Percentiles rank a stretch among this genome's conserved stretches.
phyloP scores from a whole-genome alignment of 2,329 filamentous ascomycete genomes.

The Curvularia sp. region DNA sequence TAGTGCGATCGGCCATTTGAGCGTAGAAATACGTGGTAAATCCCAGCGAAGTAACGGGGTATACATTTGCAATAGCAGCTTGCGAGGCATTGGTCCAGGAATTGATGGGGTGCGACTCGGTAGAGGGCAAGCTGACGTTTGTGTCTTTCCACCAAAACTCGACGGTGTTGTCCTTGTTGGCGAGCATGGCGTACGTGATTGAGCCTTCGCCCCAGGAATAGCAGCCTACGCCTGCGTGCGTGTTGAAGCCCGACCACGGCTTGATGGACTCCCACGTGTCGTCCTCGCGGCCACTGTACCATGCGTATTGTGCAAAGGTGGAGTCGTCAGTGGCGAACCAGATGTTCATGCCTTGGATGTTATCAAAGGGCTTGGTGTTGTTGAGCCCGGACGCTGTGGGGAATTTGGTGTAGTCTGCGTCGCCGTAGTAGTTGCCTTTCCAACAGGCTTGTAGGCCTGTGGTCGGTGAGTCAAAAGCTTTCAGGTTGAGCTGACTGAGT shows the following conservation, averaged over 20 bases:
- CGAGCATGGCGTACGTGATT: conserved; percentile 55
- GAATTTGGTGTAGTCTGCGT: conserved; percentile 50
- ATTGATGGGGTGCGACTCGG: conserved; percentile 51
- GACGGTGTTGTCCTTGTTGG: conserved; percentile 49
- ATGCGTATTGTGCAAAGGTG: conserved; percentile 53
- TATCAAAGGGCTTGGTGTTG: conserved; percentile 35
- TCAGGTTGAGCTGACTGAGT: conserved; percentile 75
- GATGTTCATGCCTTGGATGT: conserved; percentile 53
- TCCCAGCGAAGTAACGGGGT: conserved; percentile 52
- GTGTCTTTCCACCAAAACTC: conserved; percentile 57
- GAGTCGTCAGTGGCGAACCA: conserved; percentile 54
- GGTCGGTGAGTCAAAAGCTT: conserved; percentile 89
- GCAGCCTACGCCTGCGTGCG: conserved; percentile 55
- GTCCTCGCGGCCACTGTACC: conserved; percentile 49
- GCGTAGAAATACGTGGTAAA: conserved; percentile 56
- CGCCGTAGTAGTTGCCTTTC: conserved; percentile 70
- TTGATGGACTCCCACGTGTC: conserved; percentile 49
- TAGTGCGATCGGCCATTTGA: conserved; percentile 46
- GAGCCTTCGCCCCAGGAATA: conserved; percentile 53
- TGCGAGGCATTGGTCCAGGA: conserved; percentile 45
- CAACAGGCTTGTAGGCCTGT: conserved; percentile 82
- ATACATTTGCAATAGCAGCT: conserved; percentile 46
- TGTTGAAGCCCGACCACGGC: conserved; percentile 51
- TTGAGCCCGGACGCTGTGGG: conserved; percentile 39
- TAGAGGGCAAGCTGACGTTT: conserved; percentile 42